Base-by-base conservation (phyloP, 2,329 filamentous ascomycete genomes). In the Aureobasidium musti region DNA sequence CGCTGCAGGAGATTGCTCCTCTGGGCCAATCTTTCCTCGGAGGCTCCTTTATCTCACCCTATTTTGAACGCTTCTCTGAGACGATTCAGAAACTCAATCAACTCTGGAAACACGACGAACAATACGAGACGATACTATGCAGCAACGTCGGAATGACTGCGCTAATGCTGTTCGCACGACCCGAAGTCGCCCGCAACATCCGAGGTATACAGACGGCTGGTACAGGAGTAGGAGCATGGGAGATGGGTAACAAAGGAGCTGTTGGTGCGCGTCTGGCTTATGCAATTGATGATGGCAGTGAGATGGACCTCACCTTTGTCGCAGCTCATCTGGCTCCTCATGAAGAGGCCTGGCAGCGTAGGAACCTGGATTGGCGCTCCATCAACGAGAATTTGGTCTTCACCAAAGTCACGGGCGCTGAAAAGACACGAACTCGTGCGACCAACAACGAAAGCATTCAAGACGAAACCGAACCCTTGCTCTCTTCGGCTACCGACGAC, bases 241-340 rank as follows among this genome's bases (percentile, higher is more conserved):
- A 94, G 59, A 95, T 97, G 89, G 95, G 92, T 19, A 97, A 97
- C 78, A 99, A 99, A 79, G 95, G 94, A 35, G 94, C 92, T 3
- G 90, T 96, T 0, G 95, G 90, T 0, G 82, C 94, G 68, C 84
- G 92, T 39, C 78, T 95, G 50, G 83, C 86, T 17, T 89, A 91
- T 72, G 72, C 77, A 89, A 72, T 73, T 77, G 21, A 73, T 73
- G 45, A 57, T 6, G 79, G 80, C 47, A 76, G 80, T 4, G 74
- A 73, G 5, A 84, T 89, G 30, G 86, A 91, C 72, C 77, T 97
- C 65, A 97, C 92, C 0, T 95, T 98, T 75, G 88, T 96, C 47
- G 88, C 91, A 45, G 91, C 92, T 14, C 95, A 99, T 77, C 81
- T 98, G 66, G 91, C 93, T 0, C 90, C 94, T 7, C 91, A 92